These are phyloP conservation scores for Lagerstroemia speciosa DNA, from an alignment of 345 rosid species.

Conservation along the genomic window DNA sequence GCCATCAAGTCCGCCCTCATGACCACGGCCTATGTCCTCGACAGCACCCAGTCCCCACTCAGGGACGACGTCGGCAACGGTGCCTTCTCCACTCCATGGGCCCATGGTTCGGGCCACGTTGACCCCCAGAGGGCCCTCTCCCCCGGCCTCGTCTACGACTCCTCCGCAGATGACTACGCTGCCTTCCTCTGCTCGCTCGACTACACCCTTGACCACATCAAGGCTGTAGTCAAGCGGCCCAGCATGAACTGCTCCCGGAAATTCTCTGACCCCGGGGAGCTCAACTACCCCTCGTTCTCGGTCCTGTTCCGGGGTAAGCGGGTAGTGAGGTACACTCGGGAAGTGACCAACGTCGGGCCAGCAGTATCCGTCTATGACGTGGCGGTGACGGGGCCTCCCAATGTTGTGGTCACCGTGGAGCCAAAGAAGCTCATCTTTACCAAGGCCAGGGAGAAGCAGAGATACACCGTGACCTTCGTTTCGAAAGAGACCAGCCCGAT, in stretches of 20 bases:
- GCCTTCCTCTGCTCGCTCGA: conserved; percentile 70
- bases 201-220: conserved; percentile 50
- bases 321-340: conserved; percentile 67
- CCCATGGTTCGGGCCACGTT: conserved; percentile 79
- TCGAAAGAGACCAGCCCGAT: conserved; percentile 31
- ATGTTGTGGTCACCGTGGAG: conserved; percentile 46
- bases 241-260: conserved; percentile 45
- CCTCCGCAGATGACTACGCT: conserved; percentile 53
- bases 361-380: conserved; percentile 48
- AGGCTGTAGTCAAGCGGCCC: conserved; percentile 57
- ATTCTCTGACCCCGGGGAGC: conserved; percentile 61
- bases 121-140: conserved; percentile 70
- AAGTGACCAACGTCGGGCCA: conserved; percentile 70
- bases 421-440: conserved; percentile 48
- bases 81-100: conserved; percentile 50
- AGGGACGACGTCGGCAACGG: conserved; percentile 57
- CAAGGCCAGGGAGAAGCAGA: conserved; percentile 57
- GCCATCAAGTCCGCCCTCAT: conserved; percentile 85
- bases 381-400: conserved; percentile 31
- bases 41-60: conserved; percentile 64
- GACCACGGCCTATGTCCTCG: conserved; percentile 56
- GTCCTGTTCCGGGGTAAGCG: conserved; percentile 53
- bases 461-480: conserved; percentile 65
- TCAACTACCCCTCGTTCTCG: conserved; percentile 88
- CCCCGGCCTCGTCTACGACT: conserved; percentile 80